These are phyloP conservation scores for Calonectria naviculata DNA, from an alignment of 2,329 filamentous ascomycete genomes.

Conservation along the genomic window DNA sequence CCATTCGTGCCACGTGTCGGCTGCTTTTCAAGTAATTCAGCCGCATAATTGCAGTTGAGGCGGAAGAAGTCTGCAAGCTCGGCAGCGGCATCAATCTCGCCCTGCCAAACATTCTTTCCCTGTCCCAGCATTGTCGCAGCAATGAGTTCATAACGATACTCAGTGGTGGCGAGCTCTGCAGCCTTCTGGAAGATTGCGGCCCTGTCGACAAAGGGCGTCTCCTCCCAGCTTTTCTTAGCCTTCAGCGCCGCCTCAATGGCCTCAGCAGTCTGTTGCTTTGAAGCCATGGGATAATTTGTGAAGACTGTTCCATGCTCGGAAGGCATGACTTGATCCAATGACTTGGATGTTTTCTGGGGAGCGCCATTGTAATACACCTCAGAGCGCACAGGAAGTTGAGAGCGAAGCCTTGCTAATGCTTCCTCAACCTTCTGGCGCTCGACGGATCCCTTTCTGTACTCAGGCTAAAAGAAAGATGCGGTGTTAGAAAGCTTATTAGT, in stretches of 20 bases:
- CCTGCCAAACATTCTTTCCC: constrained; percentile 98
- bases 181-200: background rate
- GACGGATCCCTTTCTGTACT: background rate
- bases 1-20: background rate
- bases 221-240: background rate
- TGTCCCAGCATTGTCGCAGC: constrained; percentile 94
- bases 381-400: background rate
- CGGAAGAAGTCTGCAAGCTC: background rate
- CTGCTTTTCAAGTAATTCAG: background rate
- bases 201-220: background rate
- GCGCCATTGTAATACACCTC: background rate
- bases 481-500: background rate
- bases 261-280: background rate
- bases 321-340: background rate
- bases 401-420: background rate
- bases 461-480: background rate
- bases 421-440: background rate
- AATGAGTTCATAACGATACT: constrained; percentile 93
- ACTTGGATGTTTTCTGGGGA: background rate
- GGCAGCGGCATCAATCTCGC: constrained; percentile 85
- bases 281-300: background rate
- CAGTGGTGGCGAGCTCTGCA: background rate
- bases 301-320: background rate
- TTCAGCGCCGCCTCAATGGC: background rate
- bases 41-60: background rate